Percentiles rank a stretch among this genome's conserved stretches.
Conservation (phyloP, 805 yeast genomes). For the Kodamaea restingae region DNA sequence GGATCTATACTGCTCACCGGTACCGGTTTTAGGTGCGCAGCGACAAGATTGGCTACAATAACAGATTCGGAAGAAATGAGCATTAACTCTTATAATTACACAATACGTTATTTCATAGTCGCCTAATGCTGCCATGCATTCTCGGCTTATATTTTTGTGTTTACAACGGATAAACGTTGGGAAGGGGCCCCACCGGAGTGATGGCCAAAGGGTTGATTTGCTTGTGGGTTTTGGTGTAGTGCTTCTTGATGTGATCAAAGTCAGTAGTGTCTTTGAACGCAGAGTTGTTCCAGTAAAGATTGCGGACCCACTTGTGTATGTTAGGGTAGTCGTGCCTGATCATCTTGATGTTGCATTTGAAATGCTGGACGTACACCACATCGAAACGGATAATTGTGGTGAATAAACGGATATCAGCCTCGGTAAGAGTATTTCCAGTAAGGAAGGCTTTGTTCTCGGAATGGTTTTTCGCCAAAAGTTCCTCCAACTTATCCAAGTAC, state of each 20-base stretch:
- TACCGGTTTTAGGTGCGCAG: too few species aligned
- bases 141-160: not conserved
- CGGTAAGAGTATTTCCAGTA: constrained; percentile 68
- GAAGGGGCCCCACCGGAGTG: constrained; percentile 86
- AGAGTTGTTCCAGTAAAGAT: constrained; percentile 74
- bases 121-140: too few species aligned
- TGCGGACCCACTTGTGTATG: constrained; percentile 73
- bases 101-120: too few species aligned
- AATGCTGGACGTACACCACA: constrained; percentile 91
- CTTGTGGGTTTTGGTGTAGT: constrained; percentile 69
- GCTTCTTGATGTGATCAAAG: constrained; percentile 86
- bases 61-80: too few species aligned
- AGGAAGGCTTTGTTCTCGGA: constrained; percentile 32
- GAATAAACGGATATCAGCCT: constrained; percentile 84
- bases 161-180: constrained; percentile 49
- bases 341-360: constrained; percentile 84
- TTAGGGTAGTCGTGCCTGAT: constrained; percentile 77
- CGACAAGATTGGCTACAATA: too few species aligned
- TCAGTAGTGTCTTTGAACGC: constrained; percentile 77
- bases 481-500: constrained; percentile 68
- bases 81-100: too few species aligned
- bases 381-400: constrained; percentile 90
- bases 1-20: too few species aligned
- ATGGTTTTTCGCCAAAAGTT: constrained; percentile 46
- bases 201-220: constrained; percentile 68